These are phyloP conservation scores for Colletotrichum truncatum DNA, from an alignment of 2,329 filamentous ascomycete species.

Conservation along the genomic window DNA sequence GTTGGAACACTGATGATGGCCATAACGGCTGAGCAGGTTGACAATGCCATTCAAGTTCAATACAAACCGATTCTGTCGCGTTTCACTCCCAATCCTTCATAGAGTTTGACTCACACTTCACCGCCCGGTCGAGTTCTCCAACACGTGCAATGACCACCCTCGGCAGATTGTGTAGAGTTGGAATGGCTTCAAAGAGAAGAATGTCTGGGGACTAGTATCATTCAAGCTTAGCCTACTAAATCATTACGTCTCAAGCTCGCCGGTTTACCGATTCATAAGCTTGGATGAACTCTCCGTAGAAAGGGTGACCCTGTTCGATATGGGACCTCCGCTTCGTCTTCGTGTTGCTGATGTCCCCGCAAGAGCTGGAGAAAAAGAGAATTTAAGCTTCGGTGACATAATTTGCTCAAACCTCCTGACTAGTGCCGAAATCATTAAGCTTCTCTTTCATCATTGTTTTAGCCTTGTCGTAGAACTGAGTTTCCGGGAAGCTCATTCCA, in stretches of 20 bases:
- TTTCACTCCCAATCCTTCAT: no score
- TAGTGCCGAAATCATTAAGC: background rate
- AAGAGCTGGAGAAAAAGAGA: background rate
- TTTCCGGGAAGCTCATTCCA: background rate
- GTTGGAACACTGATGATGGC: no score
- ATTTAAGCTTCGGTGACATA: background rate
- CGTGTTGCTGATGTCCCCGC: background rate
- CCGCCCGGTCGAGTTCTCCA: no score
- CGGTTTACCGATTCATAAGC: background rate
- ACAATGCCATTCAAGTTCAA: background rate
- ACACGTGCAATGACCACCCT: no score
- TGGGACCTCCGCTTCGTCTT: background rate
- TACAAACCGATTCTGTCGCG: background rate
- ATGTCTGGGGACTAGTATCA: no score
- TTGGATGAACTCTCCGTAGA: background rate
- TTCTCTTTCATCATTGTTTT: background rate
- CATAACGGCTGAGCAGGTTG: background rate
- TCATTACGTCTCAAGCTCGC: background rate
- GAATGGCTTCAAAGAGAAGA: no score
- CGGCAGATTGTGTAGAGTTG: no score
- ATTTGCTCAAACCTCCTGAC: slow-evolving; percentile 1
- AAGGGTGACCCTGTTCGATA: background rate
- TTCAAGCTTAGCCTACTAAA: no score
- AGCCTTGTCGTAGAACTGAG: slow-evolving; percentile 6
- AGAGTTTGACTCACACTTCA: no score